Evolutionary conservation across 2,329 filamentous ascomycete species (phyloP).

Genomic region (Fusarium falciforme): DNA sequence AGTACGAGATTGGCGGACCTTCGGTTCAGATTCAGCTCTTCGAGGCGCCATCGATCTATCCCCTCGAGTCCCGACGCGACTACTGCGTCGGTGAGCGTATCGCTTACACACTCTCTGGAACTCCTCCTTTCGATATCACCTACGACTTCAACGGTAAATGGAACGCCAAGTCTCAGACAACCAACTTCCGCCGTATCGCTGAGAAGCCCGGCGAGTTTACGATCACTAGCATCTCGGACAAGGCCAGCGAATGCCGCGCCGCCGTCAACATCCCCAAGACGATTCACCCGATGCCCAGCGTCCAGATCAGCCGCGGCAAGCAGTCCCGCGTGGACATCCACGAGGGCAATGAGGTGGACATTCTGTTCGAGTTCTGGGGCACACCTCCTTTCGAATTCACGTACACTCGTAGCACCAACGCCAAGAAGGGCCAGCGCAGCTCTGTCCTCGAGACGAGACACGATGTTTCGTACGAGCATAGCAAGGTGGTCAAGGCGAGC

Average conservation of each 20-base stretch:
- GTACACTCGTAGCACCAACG: slow-evolving; percentile 91
- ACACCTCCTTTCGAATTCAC: slow-evolving; percentile 98
- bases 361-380: slow-evolving; percentile 94
- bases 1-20: slow-evolving; percentile 76
- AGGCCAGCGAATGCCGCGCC: slow-evolving; percentile 87
- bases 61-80: slow-evolving; percentile 84
- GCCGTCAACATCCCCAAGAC: slow-evolving; percentile 80
- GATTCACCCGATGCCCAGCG: slow-evolving; percentile 93
- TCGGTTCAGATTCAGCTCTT: slow-evolving; percentile 92
- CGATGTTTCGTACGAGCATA: slow-evolving; percentile 84
- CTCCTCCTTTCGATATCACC: slow-evolving; percentile 90
- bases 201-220: slow-evolving; percentile 90
- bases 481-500: slow-evolving; percentile 83
- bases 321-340: slow-evolving; percentile 91
- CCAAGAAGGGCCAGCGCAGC: slow-evolving; percentile 80
- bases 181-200: slow-evolving; percentile 91
- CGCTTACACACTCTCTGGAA: slow-evolving; percentile 89
- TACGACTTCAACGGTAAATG: slow-evolving; percentile 88
- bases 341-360: slow-evolving; percentile 93
- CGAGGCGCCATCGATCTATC: slow-evolving; percentile 90
- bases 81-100: slow-evolving; percentile 97
- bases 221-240: slow-evolving; percentile 88
- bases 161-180: slow-evolving; percentile 82
- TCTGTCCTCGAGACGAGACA: slow-evolving; percentile 90
- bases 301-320: slow-evolving; percentile 86